Evolutionary conservation across 2,329 filamentous ascomycete species (phyloP).

Genomic region (Plenodomus tracheiphilus): DNA sequence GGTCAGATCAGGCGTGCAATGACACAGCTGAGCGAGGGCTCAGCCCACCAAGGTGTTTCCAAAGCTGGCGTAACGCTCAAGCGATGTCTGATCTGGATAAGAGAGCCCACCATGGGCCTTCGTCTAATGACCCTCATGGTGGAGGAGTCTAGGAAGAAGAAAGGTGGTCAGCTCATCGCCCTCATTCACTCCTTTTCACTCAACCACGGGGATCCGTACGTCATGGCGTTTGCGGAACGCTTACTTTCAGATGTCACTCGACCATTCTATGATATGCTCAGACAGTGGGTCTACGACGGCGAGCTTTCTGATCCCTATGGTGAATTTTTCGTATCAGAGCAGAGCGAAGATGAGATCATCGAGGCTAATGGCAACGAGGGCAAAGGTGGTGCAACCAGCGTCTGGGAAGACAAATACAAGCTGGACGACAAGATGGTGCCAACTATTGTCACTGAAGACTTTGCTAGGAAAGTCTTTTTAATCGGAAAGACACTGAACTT

Average conservation of each 20-base stretch:
- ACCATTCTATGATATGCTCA: conserved; percentile 95
- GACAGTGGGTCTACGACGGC: conserved; percentile 97
- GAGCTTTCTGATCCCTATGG: conserved; percentile 94
- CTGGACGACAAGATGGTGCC: conserved; percentile 85
- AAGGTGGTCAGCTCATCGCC: conserved; percentile 89
- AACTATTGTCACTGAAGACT: conserved; percentile 88
- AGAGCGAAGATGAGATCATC: conserved; percentile 58
- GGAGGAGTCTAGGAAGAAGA: conserved; percentile 80
- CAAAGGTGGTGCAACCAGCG: conserved; percentile 72
- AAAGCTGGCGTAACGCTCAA: conserved; percentile 93
- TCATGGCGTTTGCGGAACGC: conserved; percentile 88
- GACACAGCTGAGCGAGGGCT: conserved; percentile 69
- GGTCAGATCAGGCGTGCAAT: conserved; percentile 86
- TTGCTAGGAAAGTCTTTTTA: conserved; percentile 93
- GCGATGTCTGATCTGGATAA: conserved; percentile 93
- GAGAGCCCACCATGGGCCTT: conserved; percentile 94
- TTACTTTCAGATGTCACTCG: conserved; percentile 83
- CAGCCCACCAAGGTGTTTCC: conserved; percentile 71
- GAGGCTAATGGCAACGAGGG: conserved; percentile 47
- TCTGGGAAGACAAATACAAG: conserved; percentile 98
- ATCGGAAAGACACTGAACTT: conserved; percentile 99
- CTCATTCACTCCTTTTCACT: conserved; percentile 92
- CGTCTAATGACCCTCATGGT: conserved; percentile 93
- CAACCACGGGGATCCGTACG: conserved; percentile 92
- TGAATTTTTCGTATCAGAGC: conserved; percentile 94